Conservation (phyloP, 441 rosid species). For the Populus hybrid region DNA sequence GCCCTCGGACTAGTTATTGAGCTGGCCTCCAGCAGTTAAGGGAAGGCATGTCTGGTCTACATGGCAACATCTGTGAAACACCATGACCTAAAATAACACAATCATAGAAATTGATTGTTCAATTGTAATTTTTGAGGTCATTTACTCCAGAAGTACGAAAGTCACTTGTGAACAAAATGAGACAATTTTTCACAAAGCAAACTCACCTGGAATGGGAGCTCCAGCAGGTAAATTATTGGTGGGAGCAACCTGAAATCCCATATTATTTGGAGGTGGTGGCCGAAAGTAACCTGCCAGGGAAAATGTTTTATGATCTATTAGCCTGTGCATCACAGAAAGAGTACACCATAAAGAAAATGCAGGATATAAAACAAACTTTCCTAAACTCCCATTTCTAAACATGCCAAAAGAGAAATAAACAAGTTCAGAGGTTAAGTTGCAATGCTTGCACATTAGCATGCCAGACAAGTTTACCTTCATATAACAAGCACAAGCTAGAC, state of each 20-base stretch:
- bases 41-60: constrained; percentile 78
- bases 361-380: not conserved
- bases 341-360: not conserved
- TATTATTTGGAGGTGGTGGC: constrained; percentile 56
- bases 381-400: not conserved
- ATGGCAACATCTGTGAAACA: constrained; percentile 69
- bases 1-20: constrained; percentile 35
- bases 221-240: constrained; percentile 57
- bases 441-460: not conserved
- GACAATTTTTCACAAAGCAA: constrained; percentile 9
- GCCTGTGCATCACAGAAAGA: constrained; percentile 5
- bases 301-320: constrained; percentile 19
- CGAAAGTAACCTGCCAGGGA: constrained; percentile 62
- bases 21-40: constrained; percentile 91
- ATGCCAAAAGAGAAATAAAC: not conserved
- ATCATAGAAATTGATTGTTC: constrained; percentile 19
- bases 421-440: not conserved
- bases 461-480: not conserved
- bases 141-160: not conserved
- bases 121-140: not conserved
- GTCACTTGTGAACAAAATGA: not conserved
- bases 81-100: constrained; percentile 60
- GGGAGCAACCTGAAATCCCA: constrained; percentile 60
- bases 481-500: not conserved
- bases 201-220: constrained; percentile 68